These are phyloP conservation scores for Astragalus glycyphyllos DNA, from an alignment of 306 rosid species.

Conservation along the genomic window DNA sequence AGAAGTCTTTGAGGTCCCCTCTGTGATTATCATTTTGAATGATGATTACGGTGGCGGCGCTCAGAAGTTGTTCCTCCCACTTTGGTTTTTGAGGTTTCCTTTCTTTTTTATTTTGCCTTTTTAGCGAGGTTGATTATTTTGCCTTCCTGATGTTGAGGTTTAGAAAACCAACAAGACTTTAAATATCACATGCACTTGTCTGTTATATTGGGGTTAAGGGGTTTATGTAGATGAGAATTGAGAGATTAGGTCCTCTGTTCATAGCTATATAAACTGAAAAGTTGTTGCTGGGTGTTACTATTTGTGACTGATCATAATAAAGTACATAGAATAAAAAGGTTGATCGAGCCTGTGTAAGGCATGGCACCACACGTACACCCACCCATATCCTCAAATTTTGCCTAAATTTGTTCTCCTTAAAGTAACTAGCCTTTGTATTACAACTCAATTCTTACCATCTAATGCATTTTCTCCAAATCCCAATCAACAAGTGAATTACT, in stretches of 20 bases:
- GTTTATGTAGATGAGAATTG: conserved; percentile 28
- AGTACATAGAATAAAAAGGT: neutral
- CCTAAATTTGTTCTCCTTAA: conserved; percentile 11
- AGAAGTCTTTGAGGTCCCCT: conserved; percentile 41
- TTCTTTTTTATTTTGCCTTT: conserved; percentile 20
- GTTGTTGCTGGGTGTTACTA: conserved; percentile 43
- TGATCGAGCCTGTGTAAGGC: neutral
- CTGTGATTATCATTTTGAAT: conserved; percentile 67
- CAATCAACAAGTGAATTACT: too few species aligned
- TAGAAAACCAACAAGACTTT: conserved; percentile 54
- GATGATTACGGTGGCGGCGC: conserved; percentile 90
- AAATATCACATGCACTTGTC: conserved; percentile 83
- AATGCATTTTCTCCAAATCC: too few species aligned
- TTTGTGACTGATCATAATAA: conserved; percentile 38
- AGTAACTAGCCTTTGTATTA: neutral
- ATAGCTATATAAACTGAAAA: conserved; percentile 46
- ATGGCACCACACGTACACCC: neutral
- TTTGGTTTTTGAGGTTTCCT: conserved; percentile 44
- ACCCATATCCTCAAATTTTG: conserved; percentile 30
- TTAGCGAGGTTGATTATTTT: conserved; percentile 14
- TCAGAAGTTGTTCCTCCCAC: conserved; percentile 81
- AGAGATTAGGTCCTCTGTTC: conserved; percentile 41
- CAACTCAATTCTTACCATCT: too few species aligned
- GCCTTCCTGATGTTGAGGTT: conserved; percentile 44
- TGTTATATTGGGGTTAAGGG: conserved; percentile 47